Conservation (phyloP, 441 rosid species). For the Biscutella laevigata region DNA sequence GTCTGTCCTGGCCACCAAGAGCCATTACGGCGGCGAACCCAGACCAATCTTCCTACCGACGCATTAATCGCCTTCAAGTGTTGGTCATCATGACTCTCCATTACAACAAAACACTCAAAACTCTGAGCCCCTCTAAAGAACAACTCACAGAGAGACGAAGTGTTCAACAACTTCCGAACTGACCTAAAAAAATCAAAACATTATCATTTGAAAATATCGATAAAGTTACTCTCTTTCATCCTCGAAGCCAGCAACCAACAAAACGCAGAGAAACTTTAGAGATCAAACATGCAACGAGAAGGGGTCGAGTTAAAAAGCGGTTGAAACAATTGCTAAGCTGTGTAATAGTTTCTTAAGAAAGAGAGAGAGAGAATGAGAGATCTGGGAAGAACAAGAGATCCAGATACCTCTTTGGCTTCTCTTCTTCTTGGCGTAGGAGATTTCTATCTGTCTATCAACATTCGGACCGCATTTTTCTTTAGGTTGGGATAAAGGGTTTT, state of each 20-base stretch:
- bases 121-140: conserved; percentile 5
- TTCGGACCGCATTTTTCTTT: conserved; percentile 8
- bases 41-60: conserved; percentile 88
- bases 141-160: conserved; percentile 5
- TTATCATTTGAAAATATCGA: conserved; percentile 2
- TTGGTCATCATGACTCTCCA: conserved; percentile 76
- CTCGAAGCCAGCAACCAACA: conserved; percentile 27
- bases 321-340: not conserved
- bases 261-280: conserved; percentile 21
- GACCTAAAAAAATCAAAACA: conserved; percentile 22
- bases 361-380: conserved; percentile 24
- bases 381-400: conserved; percentile 25
- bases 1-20: conserved; percentile 99
- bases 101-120: conserved; percentile 32
- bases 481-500: conserved; percentile 4
- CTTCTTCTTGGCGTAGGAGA: conserved; percentile 7
- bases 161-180: conserved; percentile 2
- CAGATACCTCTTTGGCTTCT: conserved; percentile 6
- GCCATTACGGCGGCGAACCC: conserved; percentile 95
- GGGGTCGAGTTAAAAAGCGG: not conserved
- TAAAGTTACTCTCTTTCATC: conserved; percentile 14
- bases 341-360: conserved; percentile 3
- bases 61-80: conserved; percentile 56
- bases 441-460: not conserved
- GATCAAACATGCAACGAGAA: conserved; percentile 35